phyloP scores from a whole-genome alignment of 441 rosid genomes.

The Eutrema salsugineum region DNA sequence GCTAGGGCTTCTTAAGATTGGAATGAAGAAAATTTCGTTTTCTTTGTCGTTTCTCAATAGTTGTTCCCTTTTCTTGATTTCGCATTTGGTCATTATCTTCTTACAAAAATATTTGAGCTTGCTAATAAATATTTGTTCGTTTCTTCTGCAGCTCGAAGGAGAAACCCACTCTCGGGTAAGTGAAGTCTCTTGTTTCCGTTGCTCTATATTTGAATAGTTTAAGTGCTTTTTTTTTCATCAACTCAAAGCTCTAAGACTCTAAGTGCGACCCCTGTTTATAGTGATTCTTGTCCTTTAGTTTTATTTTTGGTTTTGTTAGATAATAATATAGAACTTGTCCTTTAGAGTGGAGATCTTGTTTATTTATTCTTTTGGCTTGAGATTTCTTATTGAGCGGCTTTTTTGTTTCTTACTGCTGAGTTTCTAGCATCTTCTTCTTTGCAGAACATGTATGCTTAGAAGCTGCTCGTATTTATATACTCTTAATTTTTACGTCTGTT shows the following conservation, averaged over 20 bases:
- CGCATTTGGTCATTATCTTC: no score
- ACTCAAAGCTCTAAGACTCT: background rate
- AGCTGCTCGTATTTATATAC: no score
- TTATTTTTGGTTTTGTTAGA: background rate
- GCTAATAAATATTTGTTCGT: background rate
- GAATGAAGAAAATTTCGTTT: background rate
- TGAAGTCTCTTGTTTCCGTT: background rate
- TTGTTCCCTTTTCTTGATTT: no score
- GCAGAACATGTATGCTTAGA: background rate
- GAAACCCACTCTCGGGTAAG: conserved; percentile 99
- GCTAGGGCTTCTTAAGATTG: background rate
- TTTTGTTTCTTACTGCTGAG: background rate
- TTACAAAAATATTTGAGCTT: no score
- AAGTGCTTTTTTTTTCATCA: background rate
- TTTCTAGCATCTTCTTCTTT: background rate
- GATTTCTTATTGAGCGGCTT: no score
- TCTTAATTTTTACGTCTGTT: background rate
- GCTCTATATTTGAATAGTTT: background rate
- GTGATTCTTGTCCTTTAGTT: background rate
- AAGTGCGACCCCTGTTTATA: background rate
- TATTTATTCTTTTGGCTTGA: no score
- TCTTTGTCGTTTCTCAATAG: background rate
- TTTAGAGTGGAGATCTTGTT: background rate
- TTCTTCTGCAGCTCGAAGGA: conserved; percentile 93
- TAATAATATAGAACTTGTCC: background rate